Base-by-base conservation (phyloP, 129 eudicot species). In the Logfia minima region DNA sequence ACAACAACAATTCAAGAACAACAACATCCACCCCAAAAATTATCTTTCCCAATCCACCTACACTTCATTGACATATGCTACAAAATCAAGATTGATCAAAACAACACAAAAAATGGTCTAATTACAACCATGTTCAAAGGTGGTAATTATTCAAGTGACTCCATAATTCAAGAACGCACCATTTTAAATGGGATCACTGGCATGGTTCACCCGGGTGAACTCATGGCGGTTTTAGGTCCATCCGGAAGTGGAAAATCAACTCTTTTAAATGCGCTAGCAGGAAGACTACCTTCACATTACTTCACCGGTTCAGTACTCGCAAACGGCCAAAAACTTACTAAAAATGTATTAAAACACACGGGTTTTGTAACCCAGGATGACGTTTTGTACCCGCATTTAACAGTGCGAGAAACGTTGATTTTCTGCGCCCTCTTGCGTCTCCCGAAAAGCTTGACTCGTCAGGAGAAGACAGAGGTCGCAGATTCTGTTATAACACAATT, bases 221-320 rank as follows among this genome's bases (percentile, higher is more conserved):
- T 94, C 68, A 70, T 91, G 32, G 97, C 99, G 52, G 80, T 94
- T 32, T 85, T 94, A 1, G 99, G 99, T 26, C 99, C 99, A 3
- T 94, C 99, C 0, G 99, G 99, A 1, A 91, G 99, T 61, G 99
- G 99, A 5, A 94, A 94, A 72, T 91, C 99, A 21, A 94, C 99
- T 6, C 92, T 94, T 4, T 85, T 94, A 2, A 89, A 89, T 76
- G 89, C 92, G 0, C 86, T 94, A 13, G 92, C 92, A 0, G 99
- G 99, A 1, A 82, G 99, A 24, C 80, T 91, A 26, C 80, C 82
- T 3, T 87, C 86, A 16, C 82, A 79, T 59, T 63, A 76, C 8
- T 81, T 94, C 72, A 89, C 87, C 35, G 99, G 99, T 29, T 48
- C 93, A 2, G 83, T 93, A 34, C 90, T 88, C 1, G 89, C 86